Evolutionary conservation across 2,329 filamentous ascomycete species (phyloP).

Genomic region (Botrytis fabae): DNA sequence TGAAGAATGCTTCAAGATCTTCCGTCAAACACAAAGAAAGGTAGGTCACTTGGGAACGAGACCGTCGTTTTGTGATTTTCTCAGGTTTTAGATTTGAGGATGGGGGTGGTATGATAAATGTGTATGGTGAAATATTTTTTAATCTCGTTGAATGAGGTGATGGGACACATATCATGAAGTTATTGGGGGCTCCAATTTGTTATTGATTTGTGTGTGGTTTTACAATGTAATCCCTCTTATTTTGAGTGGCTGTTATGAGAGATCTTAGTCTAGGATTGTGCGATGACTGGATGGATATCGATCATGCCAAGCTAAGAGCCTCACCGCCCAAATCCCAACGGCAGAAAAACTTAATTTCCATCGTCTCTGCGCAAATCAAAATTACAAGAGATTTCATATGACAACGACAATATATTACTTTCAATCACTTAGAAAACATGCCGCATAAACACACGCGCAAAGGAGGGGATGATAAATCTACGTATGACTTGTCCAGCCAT

Average conservation of each 20-base stretch:
- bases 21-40: background rate
- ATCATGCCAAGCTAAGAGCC: background rate
- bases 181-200: background rate
- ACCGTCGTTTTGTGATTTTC: background rate
- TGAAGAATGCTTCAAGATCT: constrained; percentile 5
- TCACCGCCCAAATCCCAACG: background rate
- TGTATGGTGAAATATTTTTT: background rate
- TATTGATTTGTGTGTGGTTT: background rate
- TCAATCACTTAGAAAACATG: constrained; percentile 51
- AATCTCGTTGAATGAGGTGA: background rate
- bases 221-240: background rate
- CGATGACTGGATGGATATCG: background rate
- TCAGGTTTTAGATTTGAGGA: background rate
- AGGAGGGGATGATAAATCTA: constrained; percentile 53
- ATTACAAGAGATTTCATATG: background rate
- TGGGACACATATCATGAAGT: background rate
- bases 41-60: background rate
- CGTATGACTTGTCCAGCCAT: constrained; percentile 45
- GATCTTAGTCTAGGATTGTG: background rate
- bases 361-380: background rate
- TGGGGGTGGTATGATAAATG: background rate
- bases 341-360: constrained; percentile 18
- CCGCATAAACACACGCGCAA: constrained; percentile 84
- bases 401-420: background rate
- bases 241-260: background rate